phyloP scores from a whole-genome alignment of 1,139 yeast species.

The Citeromyces siamensis region DNA sequence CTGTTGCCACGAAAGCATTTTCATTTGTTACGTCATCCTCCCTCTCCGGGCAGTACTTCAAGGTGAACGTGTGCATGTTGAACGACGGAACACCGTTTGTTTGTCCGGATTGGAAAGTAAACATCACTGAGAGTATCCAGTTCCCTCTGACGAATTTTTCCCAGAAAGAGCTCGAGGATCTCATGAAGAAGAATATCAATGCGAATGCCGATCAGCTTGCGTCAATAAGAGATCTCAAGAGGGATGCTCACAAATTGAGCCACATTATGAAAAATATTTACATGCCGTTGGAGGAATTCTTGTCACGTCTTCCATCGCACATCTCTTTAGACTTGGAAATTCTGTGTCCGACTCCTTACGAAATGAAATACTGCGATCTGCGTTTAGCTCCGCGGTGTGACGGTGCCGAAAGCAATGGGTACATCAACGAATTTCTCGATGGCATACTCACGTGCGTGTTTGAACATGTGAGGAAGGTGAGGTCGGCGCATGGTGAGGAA shows the following conservation, averaged over 20 bases:
- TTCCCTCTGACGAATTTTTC: slow-evolving; percentile 6
- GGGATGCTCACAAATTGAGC: slow-evolving; percentile 10
- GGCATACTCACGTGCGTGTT: slow-evolving; percentile 59
- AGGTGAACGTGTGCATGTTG: slow-evolving; percentile 58
- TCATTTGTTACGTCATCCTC: slow-evolving; percentile 91
- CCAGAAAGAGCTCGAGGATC: slow-evolving; percentile 3
- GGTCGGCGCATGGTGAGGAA: slow-evolving; percentile 19
- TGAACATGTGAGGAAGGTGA: slow-evolving; percentile 53
- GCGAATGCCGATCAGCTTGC: slow-evolving; percentile 12
- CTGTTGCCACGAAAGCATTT: slow-evolving; percentile 24
- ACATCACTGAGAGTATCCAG: slow-evolving; percentile 30
- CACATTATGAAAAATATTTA: slow-evolving; percentile 24
- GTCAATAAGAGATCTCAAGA: slow-evolving; percentile 17
- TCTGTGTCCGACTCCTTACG: slow-evolving; percentile 55
- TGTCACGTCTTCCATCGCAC: slow-evolving; percentile 38
- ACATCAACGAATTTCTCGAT: slow-evolving; percentile 58
- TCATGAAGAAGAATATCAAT: background rate
- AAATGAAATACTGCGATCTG: slow-evolving; percentile 14
- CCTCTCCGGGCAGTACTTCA: slow-evolving; percentile 66
- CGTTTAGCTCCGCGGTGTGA: slow-evolving; percentile 8
- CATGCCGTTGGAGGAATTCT: slow-evolving; percentile 51
- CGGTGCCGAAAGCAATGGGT: slow-evolving; percentile 16
- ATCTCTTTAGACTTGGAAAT: slow-evolving; percentile 71
- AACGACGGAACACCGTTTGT: slow-evolving; percentile 83
- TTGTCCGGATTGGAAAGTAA: slow-evolving; percentile 58